Evolutionary conservation across 2,329 filamentous ascomycete genomes (phyloP), one percentile per base, ranked within the genome.

Genomic region (Diplocarpon mali): DNA sequence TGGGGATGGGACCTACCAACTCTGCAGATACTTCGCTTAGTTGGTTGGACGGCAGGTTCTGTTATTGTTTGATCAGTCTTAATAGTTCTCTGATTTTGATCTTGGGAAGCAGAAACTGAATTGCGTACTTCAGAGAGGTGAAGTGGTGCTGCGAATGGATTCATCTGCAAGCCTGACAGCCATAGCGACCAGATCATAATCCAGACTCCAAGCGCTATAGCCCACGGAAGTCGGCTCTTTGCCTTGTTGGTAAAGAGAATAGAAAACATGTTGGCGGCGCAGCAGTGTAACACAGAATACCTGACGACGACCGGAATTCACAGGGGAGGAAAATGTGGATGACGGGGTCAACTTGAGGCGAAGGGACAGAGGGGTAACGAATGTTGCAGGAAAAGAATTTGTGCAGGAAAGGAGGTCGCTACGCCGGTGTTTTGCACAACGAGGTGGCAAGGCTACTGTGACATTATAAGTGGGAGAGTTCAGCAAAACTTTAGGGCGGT

Each of bases 161-260:
- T 42, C 34, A 37, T 3, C 14, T 31, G 35, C 2, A 42, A 32
- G 15, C 40, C 34, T 2, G 30, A 15, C 2, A 32, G 30, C 30
- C 34, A 40, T 1, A 46, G 17, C 20, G 35, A 42, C 44, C 44
- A 46, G 35, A 46, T 41, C 36, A 46, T n/a, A 16, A 46, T 20
- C 27, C 42, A 30, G 12, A 11, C 35, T 14, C 24, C 27, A 8
- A 46, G 20, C 14, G 44, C 35, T 29, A 24, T 38, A 13, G 42
- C n/a, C 44, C 38, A 42, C 9, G 37, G 32, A 14, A 41, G 16
- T 6, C 38, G 35, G 16, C 9, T 24, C 35, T 31, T 38, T 13
- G 34, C 36, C 38, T 38, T 34, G 32, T 12, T 40, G 14, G 34
- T 45, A 11, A 34, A 41, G 11, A 40, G 30, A 30, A 38, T 12